Evolutionary conservation across 2,329 filamentous ascomycete species (phyloP), one percentile per base, ranked within the genome.

Genomic region (Tolypocladium nubicola): DNA sequence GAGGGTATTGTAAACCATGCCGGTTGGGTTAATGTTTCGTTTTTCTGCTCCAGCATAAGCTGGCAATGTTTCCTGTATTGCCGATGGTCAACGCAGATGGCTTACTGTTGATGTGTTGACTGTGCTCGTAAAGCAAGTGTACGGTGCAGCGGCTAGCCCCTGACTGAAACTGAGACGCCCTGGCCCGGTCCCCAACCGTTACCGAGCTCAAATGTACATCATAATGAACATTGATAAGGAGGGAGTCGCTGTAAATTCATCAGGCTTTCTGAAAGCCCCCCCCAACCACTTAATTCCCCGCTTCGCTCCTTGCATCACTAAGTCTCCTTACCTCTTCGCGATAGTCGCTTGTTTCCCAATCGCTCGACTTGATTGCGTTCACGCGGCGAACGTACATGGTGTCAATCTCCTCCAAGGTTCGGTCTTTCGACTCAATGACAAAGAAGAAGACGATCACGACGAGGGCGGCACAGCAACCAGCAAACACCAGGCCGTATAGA

Each of bases 331-430:
- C n/a, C 47, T 59, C 60, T 6, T 57, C 52, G 23, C 57, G 57
- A 13, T 59, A 54, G 1, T 56, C 57, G 19, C 49, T 52, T 21
- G 56, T 54, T 23, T 60, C 57, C 67, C 68, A 70, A 53, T 67
- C 61, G 56, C 62, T 62, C 1, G 76, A 79, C 55, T 70, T 75
- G 64, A 77, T 77, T 26, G 79, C 77, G 64, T 78, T 79, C 63
- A 81, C 76, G 47, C 68, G 69, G 43, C 73, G 64, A 21, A 79
- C 75, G 67, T 92, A 92, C 87, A 90, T 90, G 58, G 81, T 85
- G 70, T 90, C 88, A 57, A 90, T 85, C 70, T 90, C 87, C 73
- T 90, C 88, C 21, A 91, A 78, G 1, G 81, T 84, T 38, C 86
- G 80, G 64, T 86, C 86, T 71, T 87, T 85, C 60, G 81, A 85